phyloP scores from a whole-genome alignment of 1,284 basidiomycete genomes.

The Phlebopus sp. region DNA sequence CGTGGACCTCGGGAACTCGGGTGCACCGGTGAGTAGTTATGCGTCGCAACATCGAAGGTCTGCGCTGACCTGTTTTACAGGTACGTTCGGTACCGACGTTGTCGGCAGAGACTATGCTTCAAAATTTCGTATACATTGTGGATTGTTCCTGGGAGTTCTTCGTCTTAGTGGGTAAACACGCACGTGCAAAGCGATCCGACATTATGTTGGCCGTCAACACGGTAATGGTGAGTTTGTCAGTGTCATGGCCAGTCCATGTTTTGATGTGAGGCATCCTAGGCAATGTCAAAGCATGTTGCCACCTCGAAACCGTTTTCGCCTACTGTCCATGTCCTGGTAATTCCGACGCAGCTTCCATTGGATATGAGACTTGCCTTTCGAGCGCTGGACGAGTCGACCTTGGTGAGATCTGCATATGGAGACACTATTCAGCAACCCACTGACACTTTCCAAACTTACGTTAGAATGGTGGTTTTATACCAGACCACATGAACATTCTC shows the following conservation, averaged over 20 bases:
- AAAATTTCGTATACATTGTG: slow-evolving; percentile 54
- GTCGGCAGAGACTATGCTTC: slow-evolving; percentile 21
- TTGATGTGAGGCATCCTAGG: slow-evolving; percentile 36
- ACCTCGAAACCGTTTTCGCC: slow-evolving; percentile 61
- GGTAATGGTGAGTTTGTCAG: slow-evolving; percentile 43
- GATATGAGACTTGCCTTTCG: slow-evolving; percentile 67
- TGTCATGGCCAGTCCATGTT: slow-evolving; percentile 2
- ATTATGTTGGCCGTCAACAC: slow-evolving; percentile 59
- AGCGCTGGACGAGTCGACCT: slow-evolving; percentile 54
- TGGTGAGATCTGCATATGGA: slow-evolving; percentile 43
- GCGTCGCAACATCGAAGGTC: background rate
- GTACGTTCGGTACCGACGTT: slow-evolving; percentile 31
- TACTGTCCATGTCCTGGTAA: slow-evolving; percentile 64
- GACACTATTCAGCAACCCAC: background rate
- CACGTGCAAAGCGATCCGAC: slow-evolving; percentile 53
- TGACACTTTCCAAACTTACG: slow-evolving; percentile 5
- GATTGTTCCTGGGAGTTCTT: slow-evolving; percentile 78
- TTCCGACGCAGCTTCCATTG: slow-evolving; percentile 68
- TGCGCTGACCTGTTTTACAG: slow-evolving; percentile 20
- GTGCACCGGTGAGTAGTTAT: slow-evolving; percentile 36
- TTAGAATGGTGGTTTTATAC: slow-evolving; percentile 58
- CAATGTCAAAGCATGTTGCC: slow-evolving; percentile 49
- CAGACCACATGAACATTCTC: slow-evolving; percentile 79
- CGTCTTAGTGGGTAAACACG: slow-evolving; percentile 65
- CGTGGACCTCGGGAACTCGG: slow-evolving; percentile 41